Evolutionary conservation across 2,329 filamentous ascomycete species (phyloP).

Genomic region (Akanthomyces muscarius): DNA sequence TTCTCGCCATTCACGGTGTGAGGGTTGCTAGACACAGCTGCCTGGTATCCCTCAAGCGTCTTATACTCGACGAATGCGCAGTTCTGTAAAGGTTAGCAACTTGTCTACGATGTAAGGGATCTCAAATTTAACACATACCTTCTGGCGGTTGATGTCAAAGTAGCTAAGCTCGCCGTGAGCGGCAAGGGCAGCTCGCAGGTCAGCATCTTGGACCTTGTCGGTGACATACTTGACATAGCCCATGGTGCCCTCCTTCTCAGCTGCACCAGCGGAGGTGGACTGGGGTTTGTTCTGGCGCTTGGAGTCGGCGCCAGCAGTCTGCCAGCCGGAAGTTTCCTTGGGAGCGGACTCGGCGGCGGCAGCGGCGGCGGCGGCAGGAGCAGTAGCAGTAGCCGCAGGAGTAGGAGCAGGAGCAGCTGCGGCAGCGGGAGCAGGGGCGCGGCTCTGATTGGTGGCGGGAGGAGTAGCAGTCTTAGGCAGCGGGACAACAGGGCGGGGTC

Average conservation of each 20-base stretch:
- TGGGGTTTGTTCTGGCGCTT: slow-evolving; percentile 78
- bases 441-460: slow-evolving; percentile 45
- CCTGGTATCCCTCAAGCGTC: slow-evolving; percentile 73
- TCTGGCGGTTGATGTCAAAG: slow-evolving; percentile 75
- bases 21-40: slow-evolving; percentile 79
- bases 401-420: slow-evolving; percentile 44
- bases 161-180: slow-evolving; percentile 68
- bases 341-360: slow-evolving; percentile 34
- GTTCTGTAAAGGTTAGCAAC: slow-evolving; percentile 56
- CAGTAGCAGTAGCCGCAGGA: slow-evolving; percentile 34
- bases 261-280: slow-evolving; percentile 53
- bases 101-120: neutral
- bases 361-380: slow-evolving; percentile 36
- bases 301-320: slow-evolving; percentile 77
- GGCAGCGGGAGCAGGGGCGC: slow-evolving; percentile 47
- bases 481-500: slow-evolving; percentile 50
- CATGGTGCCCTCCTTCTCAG: slow-evolving; percentile 70
- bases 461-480: slow-evolving; percentile 55
- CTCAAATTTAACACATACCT: slow-evolving; percentile 54
- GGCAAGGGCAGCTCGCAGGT: slow-evolving; percentile 66
- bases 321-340: slow-evolving; percentile 65
- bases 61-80: slow-evolving; percentile 96
- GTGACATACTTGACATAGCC: slow-evolving; percentile 96
- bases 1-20: slow-evolving; percentile 78
- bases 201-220: slow-evolving; percentile 74